These are phyloP conservation scores for Calonectria pseudoreteaudii DNA, from an alignment of 2,329 filamentous ascomycete genomes.

Conservation along the genomic window DNA sequence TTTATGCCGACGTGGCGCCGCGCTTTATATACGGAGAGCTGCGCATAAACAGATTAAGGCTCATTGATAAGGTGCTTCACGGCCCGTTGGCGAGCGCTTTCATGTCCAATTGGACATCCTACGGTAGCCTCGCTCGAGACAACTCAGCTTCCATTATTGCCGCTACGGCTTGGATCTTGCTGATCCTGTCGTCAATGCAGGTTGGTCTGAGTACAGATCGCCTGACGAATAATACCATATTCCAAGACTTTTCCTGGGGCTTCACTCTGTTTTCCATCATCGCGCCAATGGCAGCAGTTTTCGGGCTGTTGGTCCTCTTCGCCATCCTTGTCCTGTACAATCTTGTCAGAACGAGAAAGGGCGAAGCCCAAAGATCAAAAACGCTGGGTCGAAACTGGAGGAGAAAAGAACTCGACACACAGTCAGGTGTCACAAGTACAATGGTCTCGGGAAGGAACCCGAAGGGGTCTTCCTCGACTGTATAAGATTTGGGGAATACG, in stretches of 20 bases:
- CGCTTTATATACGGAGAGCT: constrained; percentile 30
- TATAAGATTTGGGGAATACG: background rate
- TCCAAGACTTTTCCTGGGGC: constrained; percentile 58
- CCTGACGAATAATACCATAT: constrained; percentile 48
- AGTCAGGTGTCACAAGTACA: background rate
- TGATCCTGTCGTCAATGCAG: constrained; percentile 63
- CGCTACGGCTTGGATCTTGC: constrained; percentile 55
- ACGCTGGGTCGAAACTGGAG: background rate
- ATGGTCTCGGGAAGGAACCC: background rate
- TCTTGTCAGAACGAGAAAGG: background rate
- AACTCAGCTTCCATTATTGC: constrained; percentile 56
- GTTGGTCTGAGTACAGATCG: constrained; percentile 54
- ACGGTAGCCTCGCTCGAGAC: constrained; percentile 54
- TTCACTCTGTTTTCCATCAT: constrained; percentile 49
- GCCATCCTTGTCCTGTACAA: constrained; percentile 3
- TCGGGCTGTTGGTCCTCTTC: background rate
- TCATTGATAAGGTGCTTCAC: constrained; percentile 20
- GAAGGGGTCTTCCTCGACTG: background rate
- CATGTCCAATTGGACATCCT: constrained; percentile 44
- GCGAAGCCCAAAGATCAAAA: background rate
- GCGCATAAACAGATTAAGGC: constrained; percentile 20
- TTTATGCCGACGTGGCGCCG: constrained; percentile 16
- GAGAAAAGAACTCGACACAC: background rate
- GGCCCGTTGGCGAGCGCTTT: constrained; percentile 36
- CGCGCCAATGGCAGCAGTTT: constrained; percentile 2